Evolutionary conservation across 2,329 filamentous ascomycete genomes (phyloP), one percentile per base, ranked within the genome.

Genomic region (Scedosporium boydii): DNA sequence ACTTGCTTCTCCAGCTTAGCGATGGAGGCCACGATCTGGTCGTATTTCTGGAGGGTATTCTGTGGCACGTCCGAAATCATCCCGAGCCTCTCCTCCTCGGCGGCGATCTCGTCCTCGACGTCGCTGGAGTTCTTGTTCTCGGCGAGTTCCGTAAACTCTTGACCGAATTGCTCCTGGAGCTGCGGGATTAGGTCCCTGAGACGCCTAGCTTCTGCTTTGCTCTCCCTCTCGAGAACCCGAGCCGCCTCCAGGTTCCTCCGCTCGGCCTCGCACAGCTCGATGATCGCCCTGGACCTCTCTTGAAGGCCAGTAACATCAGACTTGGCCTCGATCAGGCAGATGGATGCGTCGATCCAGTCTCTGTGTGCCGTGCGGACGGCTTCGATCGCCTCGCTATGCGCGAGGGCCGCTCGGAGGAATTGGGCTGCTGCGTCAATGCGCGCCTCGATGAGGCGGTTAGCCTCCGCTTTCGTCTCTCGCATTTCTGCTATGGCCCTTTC

Each of bases 41-140:
- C 88, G 69, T 87, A 98, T 67, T 96, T 88, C 62, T 83, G 82
- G 61, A 98, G 82, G 23, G 91, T 84, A 62, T 86, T 83, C 3
- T 86, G 87, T 68, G 93, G 91, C 44, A 89, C 89, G 46, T 87
- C 88, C 63, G 92, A 87, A 61, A 95, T 89, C 65, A 95, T 83
- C 64, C 92, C 89, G 2, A 98, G 83, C 64, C 89, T 88, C 26
- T 88, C 87, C 65, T 84, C 80, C 71, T 92, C 88, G 0, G 87
- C 86, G 23, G 86, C 81, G 59, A 97, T 89, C 64, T 96, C 88
- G 9, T 83, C 80, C 29, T 90, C 82, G 6, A 97, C 77, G 2
- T 87, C 82, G 58, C 89, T 86, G 0, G 82, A 69, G 1, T 80
- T 82, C 70, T 83, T 83, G 3, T 75, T 77, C 10, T 75, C 69